Percentiles rank a stretch among this genome's conserved stretches.
Evolutionary conservation across 805 yeast species (phyloP).

Genomic region (Lachancea mirantina): DNA sequence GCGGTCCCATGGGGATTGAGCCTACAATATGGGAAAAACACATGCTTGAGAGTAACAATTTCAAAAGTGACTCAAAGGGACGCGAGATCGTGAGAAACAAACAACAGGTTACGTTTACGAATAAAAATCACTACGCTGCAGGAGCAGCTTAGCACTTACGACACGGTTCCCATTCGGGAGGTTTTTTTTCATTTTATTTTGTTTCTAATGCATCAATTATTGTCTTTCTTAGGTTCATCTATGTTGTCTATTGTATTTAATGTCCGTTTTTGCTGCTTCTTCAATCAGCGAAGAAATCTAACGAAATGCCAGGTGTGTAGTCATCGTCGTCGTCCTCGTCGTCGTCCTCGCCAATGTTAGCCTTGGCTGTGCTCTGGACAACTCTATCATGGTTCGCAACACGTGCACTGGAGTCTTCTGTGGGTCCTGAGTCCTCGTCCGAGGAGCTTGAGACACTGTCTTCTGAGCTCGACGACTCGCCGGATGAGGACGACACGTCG

Average conservation of each 20-base stretch:
- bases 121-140: slow-evolving; percentile 24
- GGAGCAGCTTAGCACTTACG: slow-evolving; percentile 19
- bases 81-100: slow-evolving; percentile 15
- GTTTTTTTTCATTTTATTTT: slow-evolving; percentile 3
- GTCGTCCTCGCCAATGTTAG: slow-evolving; percentile 6
- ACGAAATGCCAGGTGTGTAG: slow-evolving; percentile 23
- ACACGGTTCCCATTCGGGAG: not conserved
- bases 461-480: slow-evolving; percentile 6
- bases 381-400: too few species aligned
- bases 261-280: not conserved
- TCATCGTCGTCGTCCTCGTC: slow-evolving; percentile 19
- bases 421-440: slow-evolving; percentile 15
- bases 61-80: slow-evolving; percentile 9
- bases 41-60: slow-evolving; percentile 10
- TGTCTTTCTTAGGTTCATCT: not conserved
- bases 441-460: too few species aligned
- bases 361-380: too few species aligned
- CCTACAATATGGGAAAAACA: slow-evolving; percentile 23
- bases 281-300: slow-evolving; percentile 20
- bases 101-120: slow-evolving; percentile 21
- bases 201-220: too few species aligned
- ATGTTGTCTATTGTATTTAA: not conserved
- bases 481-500: not conserved
- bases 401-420: slow-evolving; percentile 6
- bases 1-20: slow-evolving; percentile 51